Evolutionary conservation across 2,329 filamentous ascomycete genomes (phyloP).

Genomic region (Orbilia oligospora): DNA sequence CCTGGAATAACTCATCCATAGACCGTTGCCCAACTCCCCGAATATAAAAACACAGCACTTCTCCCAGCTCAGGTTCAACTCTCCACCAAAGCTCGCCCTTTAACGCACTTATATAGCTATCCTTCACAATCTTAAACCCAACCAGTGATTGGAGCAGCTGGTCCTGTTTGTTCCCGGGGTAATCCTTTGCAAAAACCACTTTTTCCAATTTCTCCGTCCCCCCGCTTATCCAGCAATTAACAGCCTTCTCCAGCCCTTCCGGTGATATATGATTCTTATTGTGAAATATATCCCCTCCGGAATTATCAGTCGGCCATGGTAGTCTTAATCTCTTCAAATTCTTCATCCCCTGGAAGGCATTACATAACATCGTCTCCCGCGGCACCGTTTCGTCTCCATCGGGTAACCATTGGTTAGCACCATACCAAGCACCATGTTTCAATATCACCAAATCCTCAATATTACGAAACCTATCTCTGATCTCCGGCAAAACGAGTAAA

Average conservation of each 20-base stretch:
- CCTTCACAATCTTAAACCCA: neutral
- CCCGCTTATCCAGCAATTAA: neutral
- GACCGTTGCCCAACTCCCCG: neutral
- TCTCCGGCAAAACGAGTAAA: neutral
- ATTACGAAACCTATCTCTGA: neutral
- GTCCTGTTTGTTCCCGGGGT: rapidly evolving
- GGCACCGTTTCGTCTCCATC: neutral
- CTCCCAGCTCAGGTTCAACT: neutral
- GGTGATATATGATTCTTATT: neutral
- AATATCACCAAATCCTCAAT: constrained; percentile 1
- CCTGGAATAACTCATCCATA: constrained; percentile 9
- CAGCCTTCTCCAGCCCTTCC: neutral
- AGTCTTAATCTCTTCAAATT: constrained; percentile 11
- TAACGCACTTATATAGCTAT: neutral
- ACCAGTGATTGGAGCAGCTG: neutral
- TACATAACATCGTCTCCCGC: neutral
- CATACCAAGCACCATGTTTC: neutral
- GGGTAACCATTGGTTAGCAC: neutral
- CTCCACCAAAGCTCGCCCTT: neutral
- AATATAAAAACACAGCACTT: neutral
- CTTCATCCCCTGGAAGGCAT: neutral
- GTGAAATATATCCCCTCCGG: neutral
- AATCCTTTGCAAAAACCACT: neutral
- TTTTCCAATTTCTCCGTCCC: constrained; percentile 1
- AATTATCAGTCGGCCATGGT: neutral